phyloP scores from a whole-genome alignment of 345 rosid species.

The Eucalyptus regnans region DNA sequence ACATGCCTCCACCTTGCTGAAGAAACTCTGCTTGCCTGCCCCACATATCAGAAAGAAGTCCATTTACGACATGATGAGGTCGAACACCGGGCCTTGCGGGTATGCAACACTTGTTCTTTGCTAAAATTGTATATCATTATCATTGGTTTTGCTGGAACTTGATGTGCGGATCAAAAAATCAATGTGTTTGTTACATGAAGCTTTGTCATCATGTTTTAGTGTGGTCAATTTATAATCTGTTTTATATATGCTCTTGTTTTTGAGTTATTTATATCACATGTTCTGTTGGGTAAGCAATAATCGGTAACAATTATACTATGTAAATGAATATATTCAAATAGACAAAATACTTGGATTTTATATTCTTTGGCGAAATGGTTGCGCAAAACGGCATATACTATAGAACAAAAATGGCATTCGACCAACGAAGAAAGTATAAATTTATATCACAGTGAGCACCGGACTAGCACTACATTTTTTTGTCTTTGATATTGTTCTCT shows the following conservation, averaged over 20 bases:
- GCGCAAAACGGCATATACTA: not conserved
- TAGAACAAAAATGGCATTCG: not conserved
- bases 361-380: not conserved
- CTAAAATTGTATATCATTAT: not conserved
- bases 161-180: not conserved
- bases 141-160: not conserved
- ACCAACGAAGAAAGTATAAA: not conserved
- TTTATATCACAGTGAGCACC: not conserved
- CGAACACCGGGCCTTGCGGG: slow-evolving; percentile 61
- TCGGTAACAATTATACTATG: not conserved
- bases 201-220: not conserved
- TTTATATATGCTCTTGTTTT: not conserved
- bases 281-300: not conserved
- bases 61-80: slow-evolving; percentile 35
- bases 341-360: not conserved
- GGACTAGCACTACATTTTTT: too few relatives aligned
- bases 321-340: not conserved
- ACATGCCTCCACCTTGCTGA: slow-evolving; percentile 23
- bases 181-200: not conserved
- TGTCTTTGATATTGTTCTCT: not conserved
- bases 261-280: not conserved
- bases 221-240: not conserved
- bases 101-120: slow-evolving; percentile 11
- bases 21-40: slow-evolving; percentile 30
- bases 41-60: slow-evolving; percentile 26